A percentile compares a stretch with the other conserved stretches of the same genome.
Evolutionary conservation across 225 moss, liverwort and hornwort genomes (phyloP).

Genomic region (Antitrichia curtipendula): DNA sequence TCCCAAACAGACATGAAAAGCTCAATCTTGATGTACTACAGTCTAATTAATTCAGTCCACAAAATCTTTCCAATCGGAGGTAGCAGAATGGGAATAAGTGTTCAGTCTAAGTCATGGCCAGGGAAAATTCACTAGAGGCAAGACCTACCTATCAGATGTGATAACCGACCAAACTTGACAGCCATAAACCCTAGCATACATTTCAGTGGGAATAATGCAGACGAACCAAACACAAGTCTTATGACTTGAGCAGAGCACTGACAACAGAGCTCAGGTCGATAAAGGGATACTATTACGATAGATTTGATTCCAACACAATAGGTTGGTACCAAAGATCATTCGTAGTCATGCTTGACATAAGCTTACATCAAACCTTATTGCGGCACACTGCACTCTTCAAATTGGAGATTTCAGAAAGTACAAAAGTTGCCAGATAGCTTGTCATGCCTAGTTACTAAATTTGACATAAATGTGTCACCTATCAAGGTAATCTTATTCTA

Average conservation of each 20-base stretch:
- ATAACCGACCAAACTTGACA: no score
- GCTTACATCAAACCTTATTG: background rate
- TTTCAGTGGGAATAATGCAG: no score
- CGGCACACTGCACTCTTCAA: background rate
- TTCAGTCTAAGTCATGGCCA: no score
- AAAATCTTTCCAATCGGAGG: no score
- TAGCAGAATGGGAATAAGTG: no score
- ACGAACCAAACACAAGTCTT: background rate
- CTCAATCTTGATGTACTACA: no score
- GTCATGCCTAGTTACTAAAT: background rate
- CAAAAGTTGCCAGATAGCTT: background rate
- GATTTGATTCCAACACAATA: background rate
- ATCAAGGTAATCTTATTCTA: constrained; percentile 1
- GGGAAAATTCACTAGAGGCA: no score
- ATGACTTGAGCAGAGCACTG: background rate
- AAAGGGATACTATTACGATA: background rate
- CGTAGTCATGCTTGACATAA: background rate
- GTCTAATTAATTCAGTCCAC: no score
- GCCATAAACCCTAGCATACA: no score
- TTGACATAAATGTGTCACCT: background rate
- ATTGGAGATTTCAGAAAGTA: background rate
- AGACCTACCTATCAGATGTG: no score
- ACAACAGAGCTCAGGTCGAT: background rate
- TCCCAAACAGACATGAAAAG: no score
- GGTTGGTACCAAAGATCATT: background rate